Percentiles rank a stretch among this genome's conserved stretches.
phyloP scores from a whole-genome alignment of 768 basidiomycete species.

The Amanita pallidorosea region DNA sequence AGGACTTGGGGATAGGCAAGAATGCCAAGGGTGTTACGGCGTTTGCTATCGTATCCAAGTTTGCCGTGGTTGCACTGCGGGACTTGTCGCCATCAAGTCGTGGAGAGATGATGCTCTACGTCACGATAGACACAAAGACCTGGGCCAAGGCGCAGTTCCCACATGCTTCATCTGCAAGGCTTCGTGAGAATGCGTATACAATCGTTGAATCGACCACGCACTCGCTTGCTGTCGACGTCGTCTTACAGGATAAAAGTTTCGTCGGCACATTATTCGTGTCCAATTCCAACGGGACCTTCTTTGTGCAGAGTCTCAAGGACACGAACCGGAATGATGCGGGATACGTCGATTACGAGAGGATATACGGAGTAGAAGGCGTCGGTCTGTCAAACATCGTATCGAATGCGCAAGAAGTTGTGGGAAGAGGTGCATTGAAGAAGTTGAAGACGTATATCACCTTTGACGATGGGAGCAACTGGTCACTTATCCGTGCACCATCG shows the following conservation, averaged over 20 bases:
- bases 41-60: conserved; percentile 88
- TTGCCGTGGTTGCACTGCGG: conserved; percentile 82
- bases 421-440: conserved; percentile 54
- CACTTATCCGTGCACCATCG: conserved; percentile 44
- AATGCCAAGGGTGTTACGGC: conserved; percentile 85
- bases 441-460: conserved; percentile 79
- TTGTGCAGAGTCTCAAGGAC: conserved; percentile 81
- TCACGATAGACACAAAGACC: conserved; percentile 67
- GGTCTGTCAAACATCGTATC: conserved; percentile 82
- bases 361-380: conserved; percentile 82
- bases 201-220: conserved; percentile 91
- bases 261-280: conserved; percentile 92
- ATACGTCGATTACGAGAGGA: conserved; percentile 87
- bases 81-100: conserved; percentile 43
- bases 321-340: conserved; percentile 87
- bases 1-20: conserved; percentile 81
- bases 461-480: conserved; percentile 81
- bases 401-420: conserved; percentile 79
- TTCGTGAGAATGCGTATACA: conserved; percentile 91
- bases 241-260: conserved; percentile 50
- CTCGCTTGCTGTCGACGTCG: conserved; percentile 90
- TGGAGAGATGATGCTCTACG: conserved; percentile 79
- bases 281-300: conserved; percentile 94
- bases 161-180: conserved; percentile 66
- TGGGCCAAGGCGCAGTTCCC: conserved; percentile 94